Base-by-base conservation (phyloP, 805 yeast species). In the Metschnikowia reukaufii region DNA sequence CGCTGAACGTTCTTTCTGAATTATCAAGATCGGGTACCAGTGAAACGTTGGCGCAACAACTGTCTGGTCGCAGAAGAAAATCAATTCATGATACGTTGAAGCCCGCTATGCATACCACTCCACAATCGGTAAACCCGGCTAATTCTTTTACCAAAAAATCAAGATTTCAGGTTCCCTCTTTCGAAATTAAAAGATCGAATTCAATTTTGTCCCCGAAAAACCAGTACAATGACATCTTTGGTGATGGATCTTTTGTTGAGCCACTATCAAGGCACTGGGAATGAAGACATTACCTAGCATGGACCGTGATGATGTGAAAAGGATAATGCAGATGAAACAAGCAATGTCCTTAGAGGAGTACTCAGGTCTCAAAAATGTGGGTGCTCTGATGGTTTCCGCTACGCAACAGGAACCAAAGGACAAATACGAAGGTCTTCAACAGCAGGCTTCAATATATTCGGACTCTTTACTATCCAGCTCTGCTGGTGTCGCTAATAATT, bases 281-380 rank as follows among this genome's bases (percentile, higher is more conserved):
- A 74, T 74, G 77, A 72, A 68, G 47, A 73, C 78, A 2, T 64
- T 74, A 38, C 78, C 79, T 39, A 73, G 78, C 51, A 74, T 74
- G 78, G 76, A 73, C 48, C 61, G 66, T 13, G 70, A 71, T 36
- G 78, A 74, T 44, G 72, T 74, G 8, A 65, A 68, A 52, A 62
- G 65, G 47, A 73, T 74, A 30, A 52, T 54, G 55, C 59, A 58
- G 18, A 47, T 63, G 43, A 72, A 70, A 45, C 61, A 64, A 32
- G 67, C 66, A 7, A 64, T 73, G 36, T 64, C 70, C 7, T 73
- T 70, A 42, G 75, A 72, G 29, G 77, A 72, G 42, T 71, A 69
- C 47, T 52, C 70, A 2, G 58, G 61, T 17, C 54, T 69, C 34
- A 72, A 73, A 50, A 48, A 64, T 12, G 59, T 61, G 8, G 67